Evolutionary conservation across 495 filamentous ascomycete species (phyloP).

Genomic region (Neurospora africana): DNA sequence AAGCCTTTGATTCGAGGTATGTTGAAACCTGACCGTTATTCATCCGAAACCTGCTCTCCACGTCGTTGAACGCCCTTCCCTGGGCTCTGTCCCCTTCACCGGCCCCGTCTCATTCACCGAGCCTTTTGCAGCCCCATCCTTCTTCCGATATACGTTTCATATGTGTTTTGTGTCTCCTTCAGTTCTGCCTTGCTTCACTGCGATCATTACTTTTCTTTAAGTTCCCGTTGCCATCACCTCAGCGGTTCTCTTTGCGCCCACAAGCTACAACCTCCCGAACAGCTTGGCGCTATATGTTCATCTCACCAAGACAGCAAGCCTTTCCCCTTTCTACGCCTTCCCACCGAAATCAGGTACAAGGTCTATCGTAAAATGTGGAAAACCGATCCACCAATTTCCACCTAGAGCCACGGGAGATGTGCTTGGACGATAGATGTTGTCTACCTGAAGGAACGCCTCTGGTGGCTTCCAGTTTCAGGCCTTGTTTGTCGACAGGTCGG

Average conservation of each 20-base stretch:
- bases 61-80: no score
- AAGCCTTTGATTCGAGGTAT: no score
- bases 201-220: background rate
- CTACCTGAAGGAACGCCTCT: no score
- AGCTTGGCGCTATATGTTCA: background rate
- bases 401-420: background rate
- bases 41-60: no score
- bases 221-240: background rate
- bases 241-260: background rate
- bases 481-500: no score
- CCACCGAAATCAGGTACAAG: background rate
- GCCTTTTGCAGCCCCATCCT: background rate
- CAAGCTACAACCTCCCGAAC: background rate
- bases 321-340: background rate
- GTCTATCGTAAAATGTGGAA: background rate
- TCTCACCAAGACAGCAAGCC: background rate
- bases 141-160: background rate
- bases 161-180: background rate
- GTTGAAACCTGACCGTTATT: no score
- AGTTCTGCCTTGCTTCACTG: background rate
- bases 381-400: background rate
- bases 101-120: no score
- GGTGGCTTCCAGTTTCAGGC: no score
- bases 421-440: no score
- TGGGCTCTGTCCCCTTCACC: no score